These are phyloP conservation scores for Paramecium caudatum DNA, from an alignment of 73 alveolate genomes.

Conservation along the genomic window DNA sequence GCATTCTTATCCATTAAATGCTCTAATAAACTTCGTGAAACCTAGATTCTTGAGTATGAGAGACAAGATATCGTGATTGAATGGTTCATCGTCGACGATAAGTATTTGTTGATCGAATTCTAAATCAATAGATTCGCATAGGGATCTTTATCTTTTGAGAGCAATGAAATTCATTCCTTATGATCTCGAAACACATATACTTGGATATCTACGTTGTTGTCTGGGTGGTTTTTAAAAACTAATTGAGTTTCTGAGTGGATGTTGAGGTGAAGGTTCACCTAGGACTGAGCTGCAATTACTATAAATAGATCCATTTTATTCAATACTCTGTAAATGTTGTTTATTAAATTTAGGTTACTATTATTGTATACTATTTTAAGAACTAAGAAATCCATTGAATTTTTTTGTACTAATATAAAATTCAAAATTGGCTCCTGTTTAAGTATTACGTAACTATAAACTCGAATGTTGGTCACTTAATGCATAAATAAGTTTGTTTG, in stretches of 20 bases:
- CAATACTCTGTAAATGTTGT: not conserved
- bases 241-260: not conserved
- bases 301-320: not conserved
- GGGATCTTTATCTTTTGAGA: not conserved
- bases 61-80: conserved; percentile 21
- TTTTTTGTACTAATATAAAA: not conserved
- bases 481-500: not conserved
- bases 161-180: not conserved
- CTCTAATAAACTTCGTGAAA: not conserved
- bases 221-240: not conserved
- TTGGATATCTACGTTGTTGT: not conserved
- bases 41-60: not conserved
- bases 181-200: not conserved
- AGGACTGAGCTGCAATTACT: not conserved
- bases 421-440: not conserved
- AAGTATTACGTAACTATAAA: not conserved
- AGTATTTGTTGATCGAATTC: not conserved
- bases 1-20: conserved; percentile 57
- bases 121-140: conserved; percentile 28
- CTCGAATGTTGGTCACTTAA: conserved; percentile 21
- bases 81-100: conserved; percentile 59
- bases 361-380: not conserved
- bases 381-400: not conserved
- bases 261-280: not conserved
- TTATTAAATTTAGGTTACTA: not conserved